phyloP scores from a whole-genome alignment of 2,329 filamentous ascomycete genomes.

The Ophiobolus disseminans region DNA sequence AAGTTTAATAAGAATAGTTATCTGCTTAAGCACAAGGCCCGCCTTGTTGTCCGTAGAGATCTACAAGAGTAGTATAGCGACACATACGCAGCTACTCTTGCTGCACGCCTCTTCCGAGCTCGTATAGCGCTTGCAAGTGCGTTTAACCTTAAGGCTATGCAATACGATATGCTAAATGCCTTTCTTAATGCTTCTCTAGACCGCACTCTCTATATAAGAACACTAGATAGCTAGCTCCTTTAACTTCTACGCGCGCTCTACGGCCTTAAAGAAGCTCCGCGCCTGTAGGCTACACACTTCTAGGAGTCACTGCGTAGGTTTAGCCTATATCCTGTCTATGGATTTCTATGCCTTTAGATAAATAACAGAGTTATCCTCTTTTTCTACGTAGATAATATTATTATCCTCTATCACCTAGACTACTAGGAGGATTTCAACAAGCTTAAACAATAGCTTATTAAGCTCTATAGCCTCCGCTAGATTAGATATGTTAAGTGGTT shows the following conservation, averaged over 20 bases:
- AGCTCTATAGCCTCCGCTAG: neutral
- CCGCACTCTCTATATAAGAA: constrained; percentile 1
- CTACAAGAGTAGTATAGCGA: constrained; percentile 1
- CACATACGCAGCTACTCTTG: constrained; percentile 3
- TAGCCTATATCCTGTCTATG: constrained; percentile 1
- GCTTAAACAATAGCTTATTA: constrained; percentile 1
- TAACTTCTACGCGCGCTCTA: constrained; percentile 3
- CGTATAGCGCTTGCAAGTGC: neutral
- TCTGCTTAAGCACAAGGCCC: no score
- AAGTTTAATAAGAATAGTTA: no score
- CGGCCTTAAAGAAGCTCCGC: constrained; percentile 3
- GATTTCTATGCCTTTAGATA: constrained; percentile 4
- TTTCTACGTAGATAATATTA: neutral
- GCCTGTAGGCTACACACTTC: neutral
- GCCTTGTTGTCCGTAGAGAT: neutral
- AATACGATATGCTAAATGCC: constrained; percentile 1
- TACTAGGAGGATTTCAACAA: neutral
- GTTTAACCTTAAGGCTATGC: no score
- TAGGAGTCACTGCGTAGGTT: neutral
- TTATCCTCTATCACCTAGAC: neutral
- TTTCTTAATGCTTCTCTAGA: constrained; percentile 5
- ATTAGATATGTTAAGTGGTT: neutral
- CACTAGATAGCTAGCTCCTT: neutral
- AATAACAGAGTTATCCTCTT: neutral
- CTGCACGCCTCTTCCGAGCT: no score